Base-by-base conservation (phyloP, 2,329 filamentous ascomycete species). In the Gnomoniopsis sp. region DNA sequence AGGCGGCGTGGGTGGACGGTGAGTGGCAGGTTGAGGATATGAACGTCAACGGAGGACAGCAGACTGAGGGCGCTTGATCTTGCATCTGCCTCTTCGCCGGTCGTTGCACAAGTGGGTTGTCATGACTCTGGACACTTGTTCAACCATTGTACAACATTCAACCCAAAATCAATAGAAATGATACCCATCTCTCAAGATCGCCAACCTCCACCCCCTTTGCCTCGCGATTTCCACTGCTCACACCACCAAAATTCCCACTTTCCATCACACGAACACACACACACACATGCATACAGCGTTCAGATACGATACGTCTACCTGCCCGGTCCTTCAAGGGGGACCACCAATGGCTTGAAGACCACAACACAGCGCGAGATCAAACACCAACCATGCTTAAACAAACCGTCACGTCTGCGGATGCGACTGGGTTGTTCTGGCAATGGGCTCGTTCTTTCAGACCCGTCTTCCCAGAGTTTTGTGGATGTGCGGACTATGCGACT, bases 1-100 rank as follows among this genome's bases (percentile, higher is more conserved):
- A 88, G 76, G 90, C 90, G 71, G 80, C 87, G 12, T 96, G 90
- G 87, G 84, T 88, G 23, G 87, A 91, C 65, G 80, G 78, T 23
- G 75, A 77, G 15, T 98, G 93, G 93, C 82, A 84, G 55, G 77
- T 91, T 26, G 84, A 85, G 61, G 89, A 93, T 70, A 85, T 96
- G 75, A 87, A 93, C 68, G 78, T 86, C 60, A 78, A 82, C 57
- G 76, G 75, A 19, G 64, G 64, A 46, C 71, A 74, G 53, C 72
- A 70, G 64, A 52, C 50, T 54, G 49, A 21, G 46, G 44, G 51
- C 7, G 34, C 22, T 23, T 52, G 14, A 17, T 49, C 49, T 15
- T 12, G 8, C n/a, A 41, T 6, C 8, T 43, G 14, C 10, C 41
- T 6, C 15, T 26, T n/a, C 15, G 49, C 49, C 21, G 21, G n/a